phyloP scores from a whole-genome alignment of 495 filamentous ascomycete species.

The Hypomontagnella monticulosa region DNA sequence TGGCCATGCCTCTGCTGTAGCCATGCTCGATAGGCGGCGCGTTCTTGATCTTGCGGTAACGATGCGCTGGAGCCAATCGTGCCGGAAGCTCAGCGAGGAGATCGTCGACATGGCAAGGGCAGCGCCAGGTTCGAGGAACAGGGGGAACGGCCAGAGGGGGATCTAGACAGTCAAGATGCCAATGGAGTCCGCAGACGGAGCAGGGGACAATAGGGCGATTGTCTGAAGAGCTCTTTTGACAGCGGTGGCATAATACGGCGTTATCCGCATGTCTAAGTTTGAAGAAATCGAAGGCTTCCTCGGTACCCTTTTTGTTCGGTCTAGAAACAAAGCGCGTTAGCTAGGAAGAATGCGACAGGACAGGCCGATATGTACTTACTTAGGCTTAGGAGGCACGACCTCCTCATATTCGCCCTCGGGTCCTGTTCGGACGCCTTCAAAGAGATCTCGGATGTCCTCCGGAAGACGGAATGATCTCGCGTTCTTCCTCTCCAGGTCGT shows the following conservation, averaged over 20 bases:
- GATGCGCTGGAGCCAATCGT: constrained; percentile 58
- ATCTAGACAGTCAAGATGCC: constrained; percentile 92
- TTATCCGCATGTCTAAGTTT: constrained; percentile 72
- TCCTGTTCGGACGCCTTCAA: constrained; percentile 76
- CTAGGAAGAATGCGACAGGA: constrained; percentile 1
- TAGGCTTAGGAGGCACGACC: constrained; percentile 51
- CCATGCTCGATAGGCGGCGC: constrained; percentile 54
- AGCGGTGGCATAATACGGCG: constrained; percentile 75
- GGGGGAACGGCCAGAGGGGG: constrained; percentile 85
- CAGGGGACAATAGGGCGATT: constrained; percentile 77
- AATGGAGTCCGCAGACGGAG: constrained; percentile 80
- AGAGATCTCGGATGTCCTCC: constrained; percentile 71
- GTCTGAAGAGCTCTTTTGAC: constrained; percentile 66
- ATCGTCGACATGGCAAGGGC: constrained; percentile 82
- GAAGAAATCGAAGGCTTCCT: constrained; percentile 73
- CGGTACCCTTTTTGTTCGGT: constrained; percentile 64
- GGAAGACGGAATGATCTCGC: constrained; percentile 80
- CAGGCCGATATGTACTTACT: constrained; percentile 39
- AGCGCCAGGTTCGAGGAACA: constrained; percentile 78
- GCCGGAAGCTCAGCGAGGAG: constrained; percentile 54
- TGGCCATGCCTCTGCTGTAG: constrained; percentile 68
- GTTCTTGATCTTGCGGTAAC: constrained; percentile 63
- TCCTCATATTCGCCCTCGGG: constrained; percentile 84
- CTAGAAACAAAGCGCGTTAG: constrained; percentile 42
- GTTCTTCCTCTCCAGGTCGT: constrained; percentile 68